Percentiles rank a stretch among this genome's conserved stretches.
Evolutionary conservation across 2,329 filamentous ascomycete genomes (phyloP).

Genomic region (Talaromyces sp.): DNA sequence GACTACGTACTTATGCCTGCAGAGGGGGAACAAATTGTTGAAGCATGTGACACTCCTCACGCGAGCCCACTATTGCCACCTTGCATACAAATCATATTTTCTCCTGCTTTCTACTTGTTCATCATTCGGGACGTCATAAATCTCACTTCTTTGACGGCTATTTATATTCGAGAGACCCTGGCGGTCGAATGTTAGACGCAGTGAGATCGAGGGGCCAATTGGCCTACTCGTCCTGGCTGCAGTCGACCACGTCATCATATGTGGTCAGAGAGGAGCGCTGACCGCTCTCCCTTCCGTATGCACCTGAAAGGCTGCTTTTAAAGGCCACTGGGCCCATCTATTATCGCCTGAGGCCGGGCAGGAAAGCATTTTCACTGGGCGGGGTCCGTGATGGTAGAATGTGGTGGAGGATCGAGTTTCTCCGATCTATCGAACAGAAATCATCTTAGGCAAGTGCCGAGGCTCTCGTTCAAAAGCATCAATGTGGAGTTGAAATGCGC

Average conservation of each 20-base stretch:
- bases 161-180: background rate
- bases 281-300: background rate
- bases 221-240: background rate
- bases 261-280: background rate
- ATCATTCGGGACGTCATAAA: background rate
- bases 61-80: slow-evolving; percentile 5
- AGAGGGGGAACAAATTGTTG: background rate
- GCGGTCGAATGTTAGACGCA: background rate
- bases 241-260: slow-evolving; percentile 4
- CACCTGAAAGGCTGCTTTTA: background rate
- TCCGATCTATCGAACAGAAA: background rate
- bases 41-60: slow-evolving; percentile 12
- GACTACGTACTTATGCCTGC: background rate
- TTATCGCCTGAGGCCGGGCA: background rate
- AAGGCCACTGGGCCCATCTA: background rate
- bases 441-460: slow-evolving; percentile 41
- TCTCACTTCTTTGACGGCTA: background rate
- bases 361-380: slow-evolving; percentile 13
- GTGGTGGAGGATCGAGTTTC: slow-evolving; percentile 1
- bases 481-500: slow-evolving; percentile 43
- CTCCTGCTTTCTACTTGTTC: background rate
- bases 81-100: slow-evolving; percentile 3
- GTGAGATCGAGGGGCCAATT: background rate
- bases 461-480: slow-evolving; percentile 44
- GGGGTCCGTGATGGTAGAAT: slow-evolving; percentile 15